These are phyloP conservation scores for Skeletonema tropicum DNA, from an alignment of 108 stramenopile species.

Conservation along the genomic window DNA sequence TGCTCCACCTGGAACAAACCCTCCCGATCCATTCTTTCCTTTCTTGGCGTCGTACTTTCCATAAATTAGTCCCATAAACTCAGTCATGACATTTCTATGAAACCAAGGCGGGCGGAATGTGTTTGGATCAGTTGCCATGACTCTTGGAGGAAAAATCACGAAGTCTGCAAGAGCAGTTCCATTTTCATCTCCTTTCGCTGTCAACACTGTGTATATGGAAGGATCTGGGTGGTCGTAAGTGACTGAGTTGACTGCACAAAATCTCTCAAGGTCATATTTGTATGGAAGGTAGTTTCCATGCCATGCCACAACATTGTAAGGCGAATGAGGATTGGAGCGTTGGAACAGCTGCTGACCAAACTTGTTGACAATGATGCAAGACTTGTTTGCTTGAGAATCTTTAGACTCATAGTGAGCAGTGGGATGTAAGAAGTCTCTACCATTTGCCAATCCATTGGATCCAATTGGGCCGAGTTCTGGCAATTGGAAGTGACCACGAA, in stretches of 20 bases:
- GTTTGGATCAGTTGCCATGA: conserved; percentile 91
- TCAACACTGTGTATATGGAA: conserved; percentile 92
- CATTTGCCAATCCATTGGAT: conserved; percentile 95
- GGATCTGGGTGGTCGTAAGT: conserved; percentile 95
- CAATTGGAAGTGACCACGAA: conserved; percentile 86
- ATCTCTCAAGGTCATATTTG: conserved; percentile 88
- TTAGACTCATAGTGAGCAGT: conserved; percentile 66
- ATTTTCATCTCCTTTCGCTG: conserved; percentile 68
- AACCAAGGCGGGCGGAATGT: conserved; percentile 95
- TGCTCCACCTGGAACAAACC: conserved; percentile 88
- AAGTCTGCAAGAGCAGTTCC: conserved; percentile 92
- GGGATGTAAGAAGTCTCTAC: conserved; percentile 89
- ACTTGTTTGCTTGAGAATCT: conserved; percentile 4
- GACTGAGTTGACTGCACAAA: conserved; percentile 89
- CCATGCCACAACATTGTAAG: conserved; percentile 96
- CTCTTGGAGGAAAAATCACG: conserved; percentile 93
- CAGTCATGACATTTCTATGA: conserved; percentile 92
- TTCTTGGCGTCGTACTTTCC: conserved; percentile 90
- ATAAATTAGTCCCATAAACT: conserved; percentile 94
- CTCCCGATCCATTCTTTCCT: conserved; percentile 32
- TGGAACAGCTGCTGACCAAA: conserved; percentile 74
- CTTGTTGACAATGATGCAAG: conserved; percentile 67
- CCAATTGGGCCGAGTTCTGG: conserved; percentile 95
- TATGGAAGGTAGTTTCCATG: conserved; percentile 93
- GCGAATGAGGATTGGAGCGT: conserved; percentile 62